Evolutionary conservation across 345 rosid species (phyloP).

Genomic region (Viola odorata): DNA sequence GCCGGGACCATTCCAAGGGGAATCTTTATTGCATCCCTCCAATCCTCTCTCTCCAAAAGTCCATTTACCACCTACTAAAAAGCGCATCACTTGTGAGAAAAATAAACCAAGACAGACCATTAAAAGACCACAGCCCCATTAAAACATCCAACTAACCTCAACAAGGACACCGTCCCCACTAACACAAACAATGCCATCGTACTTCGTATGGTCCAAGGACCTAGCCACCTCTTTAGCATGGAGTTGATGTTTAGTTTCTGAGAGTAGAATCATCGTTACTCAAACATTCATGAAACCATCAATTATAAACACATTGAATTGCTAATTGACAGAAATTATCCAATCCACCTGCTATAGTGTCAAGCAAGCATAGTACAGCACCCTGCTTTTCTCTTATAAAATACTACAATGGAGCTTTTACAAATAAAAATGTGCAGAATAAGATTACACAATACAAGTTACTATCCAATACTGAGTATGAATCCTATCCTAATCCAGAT

Average conservation of each 20-base stretch:
- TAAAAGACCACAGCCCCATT: neutral
- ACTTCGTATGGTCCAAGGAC: slow-evolving; percentile 49
- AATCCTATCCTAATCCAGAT: neutral
- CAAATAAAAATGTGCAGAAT: neutral
- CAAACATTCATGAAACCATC: too few species aligned
- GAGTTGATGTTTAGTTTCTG: slow-evolving; percentile 67
- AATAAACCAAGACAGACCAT: slow-evolving; percentile 6
- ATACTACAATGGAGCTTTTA: neutral
- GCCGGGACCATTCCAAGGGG: slow-evolving; percentile 91
- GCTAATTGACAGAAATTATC: too few species aligned
- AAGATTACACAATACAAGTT: too few species aligned
- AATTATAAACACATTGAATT: too few species aligned
- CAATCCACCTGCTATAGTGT: too few species aligned
- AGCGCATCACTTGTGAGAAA: slow-evolving; percentile 23
- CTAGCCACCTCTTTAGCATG: slow-evolving; percentile 76
- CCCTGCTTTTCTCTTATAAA: neutral
- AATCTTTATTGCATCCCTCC: slow-evolving; percentile 65
- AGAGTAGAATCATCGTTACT: neutral
- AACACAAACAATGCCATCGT: slow-evolving; percentile 88
- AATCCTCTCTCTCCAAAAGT: slow-evolving; percentile 81
- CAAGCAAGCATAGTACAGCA: too few species aligned
- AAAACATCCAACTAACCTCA: slow-evolving; percentile 51
- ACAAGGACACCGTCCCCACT: slow-evolving; percentile 95
- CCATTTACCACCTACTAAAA: slow-evolving; percentile 96
- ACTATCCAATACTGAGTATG: too few species aligned